A percentile compares a stretch with the other conserved stretches of the same genome.
These are phyloP conservation scores for Fusarium nelsonii DNA, from an alignment of 2,329 filamentous ascomycete species.

Conservation along the genomic window DNA sequence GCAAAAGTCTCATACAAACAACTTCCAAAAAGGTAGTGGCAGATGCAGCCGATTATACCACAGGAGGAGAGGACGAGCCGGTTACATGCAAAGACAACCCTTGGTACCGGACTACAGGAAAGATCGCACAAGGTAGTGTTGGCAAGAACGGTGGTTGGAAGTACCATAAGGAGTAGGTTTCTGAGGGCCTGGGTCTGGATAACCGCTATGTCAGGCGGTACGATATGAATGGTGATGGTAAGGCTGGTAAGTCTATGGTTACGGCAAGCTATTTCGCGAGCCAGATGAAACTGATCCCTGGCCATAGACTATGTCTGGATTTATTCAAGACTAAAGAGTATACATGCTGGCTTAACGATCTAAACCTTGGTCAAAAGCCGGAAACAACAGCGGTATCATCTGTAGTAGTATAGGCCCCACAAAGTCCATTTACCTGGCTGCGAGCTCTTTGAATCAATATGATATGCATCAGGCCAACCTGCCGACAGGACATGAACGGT, in stretches of 20 bases:
- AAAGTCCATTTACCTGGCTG: slow-evolving; percentile 14
- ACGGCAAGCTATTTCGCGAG: too few relatives aligned
- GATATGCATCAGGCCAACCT: not conserved
- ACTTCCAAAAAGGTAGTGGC: not conserved
- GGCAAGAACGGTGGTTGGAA: slow-evolving; percentile 15
- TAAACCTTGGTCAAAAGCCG: not conserved
- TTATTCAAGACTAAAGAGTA: slow-evolving; percentile 3
- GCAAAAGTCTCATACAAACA: slow-evolving; percentile 1
- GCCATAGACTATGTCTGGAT: slow-evolving; percentile 20
- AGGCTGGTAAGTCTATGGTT: not conserved
- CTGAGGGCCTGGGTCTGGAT: slow-evolving; percentile 2
- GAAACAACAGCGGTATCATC: slow-evolving; percentile 15
- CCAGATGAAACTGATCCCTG: too few relatives aligned
- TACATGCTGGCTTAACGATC: slow-evolving; percentile 15
- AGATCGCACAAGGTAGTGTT: slow-evolving; percentile 6
- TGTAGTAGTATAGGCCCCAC: not conserved
- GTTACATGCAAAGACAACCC: not conserved
- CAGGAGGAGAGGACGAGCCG: not conserved
- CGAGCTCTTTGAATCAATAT: not conserved
- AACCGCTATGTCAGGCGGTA: slow-evolving; percentile 9
- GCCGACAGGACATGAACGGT: slow-evolving; percentile 3
- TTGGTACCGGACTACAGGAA: not conserved
- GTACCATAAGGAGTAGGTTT: slow-evolving; percentile 15
- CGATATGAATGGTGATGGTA: slow-evolving; percentile 22
- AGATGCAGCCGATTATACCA: not conserved